Conservation (phyloP, 1,284 basidiomycete species). For the Calocybe gambosa region DNA sequence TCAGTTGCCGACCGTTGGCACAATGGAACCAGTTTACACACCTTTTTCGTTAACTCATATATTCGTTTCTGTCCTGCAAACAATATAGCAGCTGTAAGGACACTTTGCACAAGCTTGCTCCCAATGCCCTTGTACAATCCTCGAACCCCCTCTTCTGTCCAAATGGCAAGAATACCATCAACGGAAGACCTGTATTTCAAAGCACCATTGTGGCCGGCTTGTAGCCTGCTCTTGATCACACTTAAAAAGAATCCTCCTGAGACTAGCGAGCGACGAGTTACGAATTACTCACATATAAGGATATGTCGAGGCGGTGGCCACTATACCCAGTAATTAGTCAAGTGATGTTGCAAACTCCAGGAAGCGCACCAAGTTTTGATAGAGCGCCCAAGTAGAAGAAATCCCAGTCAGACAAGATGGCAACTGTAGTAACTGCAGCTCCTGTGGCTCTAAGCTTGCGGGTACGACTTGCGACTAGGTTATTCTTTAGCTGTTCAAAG, state of each 20-base stretch:
- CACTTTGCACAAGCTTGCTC: constrained; percentile 85
- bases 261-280: constrained; percentile 2
- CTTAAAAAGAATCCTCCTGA: constrained; percentile 29
- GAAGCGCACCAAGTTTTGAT: constrained; percentile 71
- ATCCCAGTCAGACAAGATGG: constrained; percentile 73
- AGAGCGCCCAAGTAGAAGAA: constrained; percentile 86
- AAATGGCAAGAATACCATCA: constrained; percentile 65
- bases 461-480: constrained; percentile 56
- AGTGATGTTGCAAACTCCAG: not conserved
- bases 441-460: constrained; percentile 44
- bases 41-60: constrained; percentile 64
- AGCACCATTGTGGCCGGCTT: constrained; percentile 63
- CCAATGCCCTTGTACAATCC: constrained; percentile 84
- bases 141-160: constrained; percentile 70
- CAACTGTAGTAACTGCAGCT: constrained; percentile 35
- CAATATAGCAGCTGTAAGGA: constrained; percentile 85
- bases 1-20: not conserved
- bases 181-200: constrained; percentile 66
- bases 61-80: constrained; percentile 80
- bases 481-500: constrained; percentile 82
- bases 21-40: constrained; percentile 14
- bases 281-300: constrained; percentile 62
- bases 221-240: constrained; percentile 79
- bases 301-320: constrained; percentile 71
- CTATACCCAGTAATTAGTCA: constrained; percentile 27